Conservation (phyloP, 2,329 filamentous ascomycete genomes). For the Apiospora marii region DNA sequence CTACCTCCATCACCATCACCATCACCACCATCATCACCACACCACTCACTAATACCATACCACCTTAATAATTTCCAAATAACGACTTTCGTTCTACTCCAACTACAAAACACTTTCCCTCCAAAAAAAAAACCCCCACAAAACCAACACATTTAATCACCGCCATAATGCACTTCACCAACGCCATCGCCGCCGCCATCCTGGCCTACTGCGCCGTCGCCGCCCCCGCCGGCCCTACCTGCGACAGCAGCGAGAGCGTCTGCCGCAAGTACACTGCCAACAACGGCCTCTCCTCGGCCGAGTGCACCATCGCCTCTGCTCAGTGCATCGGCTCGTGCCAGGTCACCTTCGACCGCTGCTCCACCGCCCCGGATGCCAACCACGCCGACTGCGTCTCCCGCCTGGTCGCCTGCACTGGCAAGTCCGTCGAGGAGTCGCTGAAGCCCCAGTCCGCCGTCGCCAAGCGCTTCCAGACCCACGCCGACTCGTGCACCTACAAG, state of each 20-base stretch:
- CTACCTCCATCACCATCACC: constrained; percentile 13
- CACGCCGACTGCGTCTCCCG: constrained; percentile 1
- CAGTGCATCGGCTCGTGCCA: constrained; percentile 22
- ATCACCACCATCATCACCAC: constrained; percentile 21
- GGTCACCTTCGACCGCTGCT: constrained; percentile 1
- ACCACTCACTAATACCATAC: constrained; percentile 20
- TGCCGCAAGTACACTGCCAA: constrained; percentile 23
- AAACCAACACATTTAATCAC: neutral
- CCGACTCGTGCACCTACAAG: neutral
- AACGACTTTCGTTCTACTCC: constrained; percentile 17
- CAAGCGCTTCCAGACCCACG: neutral
- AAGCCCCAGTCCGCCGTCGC: constrained; percentile 17
- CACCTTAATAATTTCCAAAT: constrained; percentile 3
- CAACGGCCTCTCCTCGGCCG: constrained; percentile 12
- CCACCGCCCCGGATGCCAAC: constrained; percentile 13
- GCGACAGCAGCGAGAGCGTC: constrained; percentile 9
- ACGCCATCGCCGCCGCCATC: constrained; percentile 19
- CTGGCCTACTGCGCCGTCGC: constrained; percentile 22
- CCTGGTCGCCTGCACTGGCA: constrained; percentile 22
- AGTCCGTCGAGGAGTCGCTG: neutral
- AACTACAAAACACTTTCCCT: constrained; percentile 18
- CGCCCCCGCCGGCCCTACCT: constrained; percentile 22
- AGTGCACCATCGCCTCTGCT: constrained; percentile 4
- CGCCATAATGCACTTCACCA: constrained; percentile 21
- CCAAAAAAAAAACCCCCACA: neutral